A percentile compares a stretch with the other conserved stretches of the same genome.
These are phyloP conservation scores for Serendipita vermifera DNA, from an alignment of 768 basidiomycete genomes.

Conservation along the genomic window DNA sequence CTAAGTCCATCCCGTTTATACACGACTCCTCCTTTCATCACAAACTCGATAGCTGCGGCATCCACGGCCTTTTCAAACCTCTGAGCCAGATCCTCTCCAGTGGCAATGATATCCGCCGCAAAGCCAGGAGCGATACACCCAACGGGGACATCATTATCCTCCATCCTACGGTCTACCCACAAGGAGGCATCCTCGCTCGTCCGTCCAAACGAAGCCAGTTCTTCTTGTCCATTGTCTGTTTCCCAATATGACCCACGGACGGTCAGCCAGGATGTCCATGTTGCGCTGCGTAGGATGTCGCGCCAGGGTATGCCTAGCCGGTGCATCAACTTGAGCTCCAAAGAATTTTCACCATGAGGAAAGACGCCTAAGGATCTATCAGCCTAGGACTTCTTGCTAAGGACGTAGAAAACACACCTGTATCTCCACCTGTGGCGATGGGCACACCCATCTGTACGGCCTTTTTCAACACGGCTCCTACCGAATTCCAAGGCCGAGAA, in stretches of 20 bases:
- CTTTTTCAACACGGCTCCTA: slow-evolving; percentile 26
- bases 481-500: not conserved
- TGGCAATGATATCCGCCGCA: slow-evolving; percentile 38
- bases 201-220: slow-evolving; percentile 19
- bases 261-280: slow-evolving; percentile 46
- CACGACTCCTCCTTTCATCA: slow-evolving; percentile 45
- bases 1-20: slow-evolving; percentile 32
- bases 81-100: slow-evolving; percentile 25
- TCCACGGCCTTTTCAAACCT: slow-evolving; percentile 36
- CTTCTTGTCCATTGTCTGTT: slow-evolving; percentile 15
- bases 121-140: slow-evolving; percentile 42
- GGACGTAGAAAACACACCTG: slow-evolving; percentile 22
- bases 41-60: slow-evolving; percentile 36
- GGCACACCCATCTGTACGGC: slow-evolving; percentile 34
- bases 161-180: slow-evolving; percentile 22
- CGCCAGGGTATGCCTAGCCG: slow-evolving; percentile 39
- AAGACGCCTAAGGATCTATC: slow-evolving; percentile 30
- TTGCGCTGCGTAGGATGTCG: slow-evolving; percentile 44
- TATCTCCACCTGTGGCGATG: slow-evolving; percentile 53
- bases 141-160: slow-evolving; percentile 43
- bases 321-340: slow-evolving; percentile 51
- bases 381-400: not conserved
- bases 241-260: slow-evolving; percentile 39
- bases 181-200: slow-evolving; percentile 19
- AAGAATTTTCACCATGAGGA: slow-evolving; percentile 44